A percentile compares a stretch with the other conserved stretches of the same genome.
Conservation (phyloP, 208 protist species). For the Trypanosoma brucei region DNA sequence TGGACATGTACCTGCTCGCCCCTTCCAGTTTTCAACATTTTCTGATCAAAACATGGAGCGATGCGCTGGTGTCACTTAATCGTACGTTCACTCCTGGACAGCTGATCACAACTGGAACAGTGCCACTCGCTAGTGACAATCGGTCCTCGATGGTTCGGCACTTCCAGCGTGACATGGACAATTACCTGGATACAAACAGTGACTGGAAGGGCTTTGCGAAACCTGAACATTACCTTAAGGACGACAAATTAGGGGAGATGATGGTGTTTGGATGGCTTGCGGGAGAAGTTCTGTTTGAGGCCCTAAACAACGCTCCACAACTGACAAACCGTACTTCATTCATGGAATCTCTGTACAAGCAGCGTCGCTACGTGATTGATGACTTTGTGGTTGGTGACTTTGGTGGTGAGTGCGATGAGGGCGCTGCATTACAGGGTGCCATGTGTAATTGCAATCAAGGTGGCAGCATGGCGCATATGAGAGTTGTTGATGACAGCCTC, state of each 20-base stretch:
- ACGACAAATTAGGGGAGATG: constrained; percentile 21
- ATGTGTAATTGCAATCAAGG: constrained; percentile 20
- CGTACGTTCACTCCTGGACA: constrained; percentile 6
- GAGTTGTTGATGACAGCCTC: background rate
- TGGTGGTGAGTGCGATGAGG: constrained; percentile 14
- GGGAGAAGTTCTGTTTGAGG: background rate
- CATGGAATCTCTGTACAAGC: constrained; percentile 19
- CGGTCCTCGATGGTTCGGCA: constrained; percentile 13
- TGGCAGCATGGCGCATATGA: constrained; percentile 11
- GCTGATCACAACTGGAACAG: constrained; percentile 21
- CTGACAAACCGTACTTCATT: constrained; percentile 4
- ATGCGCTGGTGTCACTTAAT: constrained; percentile 2
- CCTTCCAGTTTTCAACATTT: background rate
- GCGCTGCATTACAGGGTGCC: constrained; percentile 1
- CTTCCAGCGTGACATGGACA: constrained; percentile 21
- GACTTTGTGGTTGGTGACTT: constrained; percentile 25
- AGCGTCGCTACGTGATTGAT: constrained; percentile 19
- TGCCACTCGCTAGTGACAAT: constrained; percentile 20
- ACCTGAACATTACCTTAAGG: constrained; percentile 8
- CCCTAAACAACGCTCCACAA: background rate
- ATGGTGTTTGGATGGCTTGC: constrained; percentile 1
- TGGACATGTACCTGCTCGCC: constrained; percentile 2
- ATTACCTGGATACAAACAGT: constrained; percentile 10
- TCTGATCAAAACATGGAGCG: constrained; percentile 3
- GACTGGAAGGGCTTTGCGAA: constrained; percentile 4